Evolutionary conservation across 2,329 filamentous ascomycete genomes (phyloP).

Genomic region (Exophiala aquamarina): DNA sequence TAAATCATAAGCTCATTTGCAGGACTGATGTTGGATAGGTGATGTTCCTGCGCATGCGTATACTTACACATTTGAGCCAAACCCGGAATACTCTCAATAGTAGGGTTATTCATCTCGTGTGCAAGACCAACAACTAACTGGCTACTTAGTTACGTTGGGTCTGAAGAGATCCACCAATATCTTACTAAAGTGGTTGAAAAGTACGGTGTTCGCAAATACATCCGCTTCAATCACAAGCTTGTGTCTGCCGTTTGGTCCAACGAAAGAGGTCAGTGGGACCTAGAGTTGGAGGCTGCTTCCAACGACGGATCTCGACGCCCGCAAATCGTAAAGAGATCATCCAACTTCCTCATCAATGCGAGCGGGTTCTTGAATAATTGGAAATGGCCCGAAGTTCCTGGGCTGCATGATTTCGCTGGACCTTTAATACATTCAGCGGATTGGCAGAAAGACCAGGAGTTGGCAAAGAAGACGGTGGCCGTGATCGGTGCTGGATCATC

Average conservation of each 20-base stretch:
- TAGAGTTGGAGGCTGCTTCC: slow-evolving; percentile 35
- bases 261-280: neutral
- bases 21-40: too few relatives aligned
- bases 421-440: slow-evolving; percentile 39
- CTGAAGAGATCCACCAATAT: slow-evolving; percentile 22
- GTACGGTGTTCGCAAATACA: slow-evolving; percentile 5
- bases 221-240: slow-evolving; percentile 7
- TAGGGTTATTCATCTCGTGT: slow-evolving; percentile 7
- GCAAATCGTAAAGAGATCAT: slow-evolving; percentile 17
- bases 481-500: slow-evolving; percentile 27
- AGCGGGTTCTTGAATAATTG: slow-evolving; percentile 25
- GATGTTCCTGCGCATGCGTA: slow-evolving; percentile 51
- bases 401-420: slow-evolving; percentile 33
- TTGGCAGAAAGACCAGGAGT: slow-evolving; percentile 33
- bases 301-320: slow-evolving; percentile 11
- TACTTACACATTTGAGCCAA: slow-evolving; percentile 52
- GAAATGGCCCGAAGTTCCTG: slow-evolving; percentile 27
- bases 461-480: slow-evolving; percentile 19
- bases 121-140: too few relatives aligned
- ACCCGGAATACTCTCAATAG: slow-evolving; percentile 24
- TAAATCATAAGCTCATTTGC: too few relatives aligned
- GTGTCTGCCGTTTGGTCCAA: slow-evolving; percentile 14
- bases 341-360: slow-evolving; percentile 23
- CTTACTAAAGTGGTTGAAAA: slow-evolving; percentile 38
- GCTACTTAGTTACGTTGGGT: slow-evolving; percentile 11